A percentile compares a stretch with the other conserved stretches of the same genome.
phyloP scores from a whole-genome alignment of 441 rosid genomes.

The Melastoma candidum region DNA sequence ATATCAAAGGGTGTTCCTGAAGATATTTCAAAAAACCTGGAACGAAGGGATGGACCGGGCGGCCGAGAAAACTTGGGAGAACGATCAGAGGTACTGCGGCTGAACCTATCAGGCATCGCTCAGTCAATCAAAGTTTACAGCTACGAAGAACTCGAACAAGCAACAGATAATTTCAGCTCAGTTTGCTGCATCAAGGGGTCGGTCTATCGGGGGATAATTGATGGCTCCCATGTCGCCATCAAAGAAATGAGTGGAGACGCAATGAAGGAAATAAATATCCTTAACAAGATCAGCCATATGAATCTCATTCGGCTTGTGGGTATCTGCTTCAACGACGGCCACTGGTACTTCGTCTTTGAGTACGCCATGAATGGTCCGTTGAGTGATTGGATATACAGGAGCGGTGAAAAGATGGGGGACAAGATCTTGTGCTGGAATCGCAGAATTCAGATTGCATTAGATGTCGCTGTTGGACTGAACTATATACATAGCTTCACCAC shows the following conservation, averaged over 20 bases:
- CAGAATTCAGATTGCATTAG: conserved; percentile 39
- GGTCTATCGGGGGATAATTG: conserved; percentile 28
- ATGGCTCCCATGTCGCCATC: conserved; percentile 24
- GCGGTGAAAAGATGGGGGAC: not conserved
- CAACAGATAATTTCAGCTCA: conserved; percentile 30
- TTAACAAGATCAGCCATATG: conserved; percentile 40
- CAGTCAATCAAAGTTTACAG: conserved; percentile 17
- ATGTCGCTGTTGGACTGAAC: conserved; percentile 42
- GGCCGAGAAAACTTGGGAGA: too few relatives aligned
- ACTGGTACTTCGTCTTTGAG: conserved; percentile 33
- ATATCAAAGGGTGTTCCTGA: too few relatives aligned
- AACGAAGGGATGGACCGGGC: too few relatives aligned
- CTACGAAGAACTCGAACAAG: conserved; percentile 25
- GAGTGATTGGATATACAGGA: conserved; percentile 25
- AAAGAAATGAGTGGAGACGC: conserved; percentile 26
- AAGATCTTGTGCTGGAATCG: conserved; percentile 17
- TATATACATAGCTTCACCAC: conserved; percentile 48
- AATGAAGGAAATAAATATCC: conserved; percentile 33
- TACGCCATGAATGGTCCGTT: conserved; percentile 35
- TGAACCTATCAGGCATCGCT: too few relatives aligned
- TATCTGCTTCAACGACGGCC: conserved; percentile 22
- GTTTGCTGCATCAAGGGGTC: conserved; percentile 27
- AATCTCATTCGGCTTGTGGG: conserved; percentile 37
- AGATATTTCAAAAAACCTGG: too few relatives aligned
- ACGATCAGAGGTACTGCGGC: too few relatives aligned